phyloP scores from a whole-genome alignment of 441 rosid species.

The Omphalea diandra region DNA sequence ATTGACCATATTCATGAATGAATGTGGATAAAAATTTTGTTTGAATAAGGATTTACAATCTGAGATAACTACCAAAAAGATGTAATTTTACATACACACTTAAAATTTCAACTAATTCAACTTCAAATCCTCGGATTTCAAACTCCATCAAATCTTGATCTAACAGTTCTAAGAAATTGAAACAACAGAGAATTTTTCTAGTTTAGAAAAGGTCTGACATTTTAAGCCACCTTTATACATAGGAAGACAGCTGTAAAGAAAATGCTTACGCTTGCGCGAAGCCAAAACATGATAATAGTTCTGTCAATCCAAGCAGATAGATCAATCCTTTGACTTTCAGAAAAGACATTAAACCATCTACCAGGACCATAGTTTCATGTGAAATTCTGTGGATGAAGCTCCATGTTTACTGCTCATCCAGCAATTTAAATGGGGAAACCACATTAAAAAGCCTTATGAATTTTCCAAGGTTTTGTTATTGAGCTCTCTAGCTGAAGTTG shows the following conservation, averaged over 20 bases:
- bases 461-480: neutral
- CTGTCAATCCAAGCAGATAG: constrained; percentile 4
- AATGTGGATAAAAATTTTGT: neutral
- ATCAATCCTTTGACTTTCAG: neutral
- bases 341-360: too few relatives aligned
- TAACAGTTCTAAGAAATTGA: neutral
- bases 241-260: neutral
- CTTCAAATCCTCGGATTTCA: neutral
- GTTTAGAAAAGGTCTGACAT: neutral
- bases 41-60: too few relatives aligned
- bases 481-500: neutral
- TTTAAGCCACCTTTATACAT: neutral
- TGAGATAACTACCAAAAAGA: neutral
- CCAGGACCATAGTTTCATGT: too few relatives aligned
- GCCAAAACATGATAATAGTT: neutral
- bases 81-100: neutral
- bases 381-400: too few relatives aligned
- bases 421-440: too few relatives aligned
- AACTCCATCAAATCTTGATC: neutral
- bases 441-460: too few relatives aligned
- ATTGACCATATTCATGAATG: neutral
- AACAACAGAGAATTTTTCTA: too few relatives aligned
- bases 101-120: neutral
- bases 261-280: neutral
- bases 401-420: too few relatives aligned